These are phyloP conservation scores for Linaria vulgaris DNA, from an alignment of 257 asterid genomes.

Conservation along the genomic window DNA sequence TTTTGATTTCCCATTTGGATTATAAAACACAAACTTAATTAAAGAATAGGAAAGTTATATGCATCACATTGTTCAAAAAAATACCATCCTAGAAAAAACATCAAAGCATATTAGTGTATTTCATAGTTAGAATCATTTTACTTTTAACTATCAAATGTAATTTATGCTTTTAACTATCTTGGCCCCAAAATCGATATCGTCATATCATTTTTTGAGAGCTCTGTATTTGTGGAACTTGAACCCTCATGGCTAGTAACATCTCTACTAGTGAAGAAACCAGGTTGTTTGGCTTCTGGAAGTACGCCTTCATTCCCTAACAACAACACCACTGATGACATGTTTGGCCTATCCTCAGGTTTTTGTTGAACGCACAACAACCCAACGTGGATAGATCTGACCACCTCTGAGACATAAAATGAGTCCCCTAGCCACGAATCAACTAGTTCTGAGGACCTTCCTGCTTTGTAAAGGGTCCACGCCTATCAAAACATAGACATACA, in stretches of 20 bases:
- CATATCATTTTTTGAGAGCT: background rate
- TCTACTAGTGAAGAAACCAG: slow-evolving; percentile 11
- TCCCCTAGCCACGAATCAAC: background rate
- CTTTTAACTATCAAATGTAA: background rate
- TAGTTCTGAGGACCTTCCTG: slow-evolving; percentile 10
- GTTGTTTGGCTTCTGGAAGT: background rate
- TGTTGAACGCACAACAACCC: slow-evolving; percentile 15
- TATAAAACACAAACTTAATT: too few relatives aligned
- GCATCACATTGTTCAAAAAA: too few relatives aligned
- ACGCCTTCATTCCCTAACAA: slow-evolving; percentile 6
- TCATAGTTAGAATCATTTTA: too few relatives aligned
- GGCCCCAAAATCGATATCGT: background rate
- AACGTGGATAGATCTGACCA: slow-evolving; percentile 11
- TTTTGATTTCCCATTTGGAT: too few relatives aligned
- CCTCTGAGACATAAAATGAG: background rate
- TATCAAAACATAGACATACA: background rate
- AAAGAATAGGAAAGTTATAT: too few relatives aligned
- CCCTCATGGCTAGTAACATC: background rate
- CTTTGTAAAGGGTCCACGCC: slow-evolving; percentile 15
- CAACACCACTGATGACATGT: slow-evolving; percentile 2
- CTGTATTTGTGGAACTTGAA: background rate
- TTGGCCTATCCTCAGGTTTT: slow-evolving; percentile 16
- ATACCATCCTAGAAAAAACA: too few relatives aligned
- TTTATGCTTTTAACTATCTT: background rate
- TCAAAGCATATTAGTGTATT: too few relatives aligned